Evolutionary conservation across 257 asterid species (phyloP), one percentile per base, ranked within the genome.

Genomic region (Nicotiana benthamiana): DNA sequence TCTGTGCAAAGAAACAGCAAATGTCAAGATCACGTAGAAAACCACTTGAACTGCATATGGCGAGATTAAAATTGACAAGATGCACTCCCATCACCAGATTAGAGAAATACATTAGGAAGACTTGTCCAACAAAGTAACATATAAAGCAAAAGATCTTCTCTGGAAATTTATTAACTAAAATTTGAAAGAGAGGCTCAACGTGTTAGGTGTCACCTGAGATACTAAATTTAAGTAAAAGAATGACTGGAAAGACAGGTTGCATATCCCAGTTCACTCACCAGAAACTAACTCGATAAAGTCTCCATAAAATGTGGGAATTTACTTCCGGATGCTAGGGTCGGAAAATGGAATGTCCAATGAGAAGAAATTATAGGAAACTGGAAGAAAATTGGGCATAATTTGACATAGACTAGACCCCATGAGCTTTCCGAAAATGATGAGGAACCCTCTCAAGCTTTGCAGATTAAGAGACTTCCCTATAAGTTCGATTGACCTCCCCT

Each of bases 1-100:
- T 88, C 98, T 94, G 91, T 80, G 80, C 27, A 51, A 48, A 22
- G 65, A 36, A 63, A 46, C 32, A 13, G 48, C 27, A 46, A 64
- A 27, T 48, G 48, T 43, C 36, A 48, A 48, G 61, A 48, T 74
- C 78, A 48, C 61, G 15, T 74, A 74, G 60, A 28, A 72, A 74
- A 16, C 61, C 61, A 24, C 40, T 48, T 12, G 26, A 74, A 48
- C 78, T 24, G 78, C 0, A 2, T 70, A 20, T 40, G 6, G 6
- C 24, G 16, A 3, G 61, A 74, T 74, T 12, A 4, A 48, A 74
- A 74, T 24, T 48, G 43, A 74, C 78, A 24, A 72, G 34, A 59
- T 48, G 24, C 56, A 68, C 61, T 72, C 60, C 61, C 78, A 72
- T 74, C 61, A 24, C 15, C 78, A 26, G 78, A 72, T 24, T 72